Base-by-base conservation (phyloP, 208 protist genomes). In the Herpetomonas samuelpessoai region DNA sequence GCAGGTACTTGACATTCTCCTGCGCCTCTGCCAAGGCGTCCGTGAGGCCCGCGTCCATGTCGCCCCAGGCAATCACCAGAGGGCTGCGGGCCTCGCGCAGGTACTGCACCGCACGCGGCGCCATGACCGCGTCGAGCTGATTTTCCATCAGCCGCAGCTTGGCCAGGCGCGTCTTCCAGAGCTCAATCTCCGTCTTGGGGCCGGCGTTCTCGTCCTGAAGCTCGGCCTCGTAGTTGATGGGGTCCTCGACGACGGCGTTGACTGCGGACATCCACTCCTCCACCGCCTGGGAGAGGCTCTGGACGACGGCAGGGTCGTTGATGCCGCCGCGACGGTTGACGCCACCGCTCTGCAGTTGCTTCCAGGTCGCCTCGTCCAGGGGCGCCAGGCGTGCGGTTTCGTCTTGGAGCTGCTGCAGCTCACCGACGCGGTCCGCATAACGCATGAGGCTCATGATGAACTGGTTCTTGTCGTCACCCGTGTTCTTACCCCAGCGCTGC, bases 1-100 rank as follows among this genome's bases (percentile, higher is more conserved):
- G 87, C 56, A 99, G 84, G 76, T 98, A 99, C 76, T 98, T 97
- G 29, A 99, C 91, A 69, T 99, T 99, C 71, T 99, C 98, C 68
- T 98, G 98, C 12, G 98, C 97, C 88, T 99, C 97, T 35, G 97
- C 92, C n/a, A 96, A 65, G 24, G 84, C 92, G 53, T 99, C 97
- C 2, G 93, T 98, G 29, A 99, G 78, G 22, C 53, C 61, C 16
- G 82, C 65, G 66, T 98, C 96, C 56, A 88, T 80, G 45, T 92
- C 83, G 2, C 66, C 58, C 97, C 97, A 99, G n/a, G 76, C 71
- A 62, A 72, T 60, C 24, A 98, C 68, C 18, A 96, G 50, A 7
- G 80, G 68, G 60, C 77, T 93, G 55, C 92, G 81, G 22, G 87
- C 83, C 39, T 94, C 83, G 39, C 87, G 76, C 12, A 98, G 81